Percentiles rank a stretch among this genome's conserved stretches.
These are phyloP conservation scores for Drechslera avenae DNA, from an alignment of 2,329 filamentous ascomycete species.

Conservation along the genomic window DNA sequence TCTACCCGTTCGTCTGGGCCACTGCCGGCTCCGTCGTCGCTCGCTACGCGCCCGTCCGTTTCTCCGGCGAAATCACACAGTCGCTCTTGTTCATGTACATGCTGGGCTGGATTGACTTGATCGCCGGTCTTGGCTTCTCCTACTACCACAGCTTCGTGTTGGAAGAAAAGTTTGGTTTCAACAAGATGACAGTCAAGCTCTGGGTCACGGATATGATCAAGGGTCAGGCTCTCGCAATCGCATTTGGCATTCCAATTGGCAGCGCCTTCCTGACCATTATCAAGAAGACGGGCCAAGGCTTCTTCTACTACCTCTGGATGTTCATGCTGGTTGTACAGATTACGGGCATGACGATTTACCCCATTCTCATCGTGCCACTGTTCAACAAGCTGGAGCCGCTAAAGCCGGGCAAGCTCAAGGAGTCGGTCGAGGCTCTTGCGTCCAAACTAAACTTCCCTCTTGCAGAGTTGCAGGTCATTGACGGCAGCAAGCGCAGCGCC, in stretches of 20 bases:
- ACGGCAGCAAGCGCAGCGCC: conserved; percentile 84
- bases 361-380: conserved; percentile 87
- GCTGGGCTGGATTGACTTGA: conserved; percentile 81
- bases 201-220: conserved; percentile 93
- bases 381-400: conserved; percentile 99
- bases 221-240: conserved; percentile 79
- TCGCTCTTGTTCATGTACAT: conserved; percentile 89
- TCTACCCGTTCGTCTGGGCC: conserved; percentile 89
- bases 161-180: conserved; percentile 97
- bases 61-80: conserved; percentile 91
- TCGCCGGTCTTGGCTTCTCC: conserved; percentile 77
- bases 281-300: conserved; percentile 87
- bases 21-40: conserved; percentile 76
- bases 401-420: conserved; percentile 84
- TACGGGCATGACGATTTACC: conserved; percentile 95
- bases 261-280: conserved; percentile 93
- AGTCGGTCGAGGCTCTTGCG: conserved; percentile 82
- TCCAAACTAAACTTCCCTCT: conserved; percentile 87
- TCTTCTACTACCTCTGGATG: conserved; percentile 98
- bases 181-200: conserved; percentile 90
- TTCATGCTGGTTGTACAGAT: conserved; percentile 89
- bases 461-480: conserved; percentile 91
- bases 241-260: conserved; percentile 84
- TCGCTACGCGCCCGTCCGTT: conserved; percentile 74
- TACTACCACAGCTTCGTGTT: conserved; percentile 96